Percentiles rank a stretch among this genome's conserved stretches.
phyloP scores from a whole-genome alignment of 1,139 yeast species.

The Blastobotrys aristatus region DNA sequence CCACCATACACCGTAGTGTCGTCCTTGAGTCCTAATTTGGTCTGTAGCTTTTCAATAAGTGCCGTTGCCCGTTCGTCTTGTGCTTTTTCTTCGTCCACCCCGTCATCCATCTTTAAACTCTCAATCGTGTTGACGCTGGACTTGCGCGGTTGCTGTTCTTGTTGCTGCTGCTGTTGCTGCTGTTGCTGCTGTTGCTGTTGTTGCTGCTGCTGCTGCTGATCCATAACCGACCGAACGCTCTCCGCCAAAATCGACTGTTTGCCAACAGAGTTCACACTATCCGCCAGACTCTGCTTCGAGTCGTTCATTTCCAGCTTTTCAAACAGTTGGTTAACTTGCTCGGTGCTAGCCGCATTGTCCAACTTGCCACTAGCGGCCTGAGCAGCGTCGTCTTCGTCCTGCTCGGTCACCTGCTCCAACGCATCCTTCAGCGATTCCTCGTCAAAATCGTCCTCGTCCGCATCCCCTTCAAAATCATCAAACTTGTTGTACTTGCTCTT shows the following conservation, averaged over 20 bases:
- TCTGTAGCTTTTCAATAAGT: constrained; percentile 27
- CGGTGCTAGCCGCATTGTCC: neutral
- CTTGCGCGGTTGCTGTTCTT: neutral
- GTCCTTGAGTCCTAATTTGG: constrained; percentile 25
- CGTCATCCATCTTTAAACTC: neutral
- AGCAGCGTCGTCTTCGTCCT: constrained; percentile 1
- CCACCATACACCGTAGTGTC: constrained; percentile 28
- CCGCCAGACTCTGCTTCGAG: neutral
- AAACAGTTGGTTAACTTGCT: neutral
- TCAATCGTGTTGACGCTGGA: constrained; percentile 1
- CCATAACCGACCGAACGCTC: constrained; percentile 2
- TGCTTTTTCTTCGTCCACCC: constrained; percentile 5
- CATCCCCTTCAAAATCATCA: constrained; percentile 26
- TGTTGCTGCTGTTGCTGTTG: neutral
- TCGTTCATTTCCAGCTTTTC: neutral
- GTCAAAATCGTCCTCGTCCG: constrained; percentile 23
- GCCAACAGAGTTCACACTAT: neutral
- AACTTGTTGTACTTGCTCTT: constrained; percentile 20
- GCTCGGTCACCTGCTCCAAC: neutral
- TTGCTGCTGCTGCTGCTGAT: neutral
- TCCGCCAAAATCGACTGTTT: neutral
- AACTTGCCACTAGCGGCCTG: neutral
- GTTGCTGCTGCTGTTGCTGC: neutral
- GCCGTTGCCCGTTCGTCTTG: constrained; percentile 23
- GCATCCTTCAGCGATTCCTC: constrained; percentile 17